Evolutionary conservation across 768 basidiomycete species (phyloP).

Genomic region (Termitomyces sp.): DNA sequence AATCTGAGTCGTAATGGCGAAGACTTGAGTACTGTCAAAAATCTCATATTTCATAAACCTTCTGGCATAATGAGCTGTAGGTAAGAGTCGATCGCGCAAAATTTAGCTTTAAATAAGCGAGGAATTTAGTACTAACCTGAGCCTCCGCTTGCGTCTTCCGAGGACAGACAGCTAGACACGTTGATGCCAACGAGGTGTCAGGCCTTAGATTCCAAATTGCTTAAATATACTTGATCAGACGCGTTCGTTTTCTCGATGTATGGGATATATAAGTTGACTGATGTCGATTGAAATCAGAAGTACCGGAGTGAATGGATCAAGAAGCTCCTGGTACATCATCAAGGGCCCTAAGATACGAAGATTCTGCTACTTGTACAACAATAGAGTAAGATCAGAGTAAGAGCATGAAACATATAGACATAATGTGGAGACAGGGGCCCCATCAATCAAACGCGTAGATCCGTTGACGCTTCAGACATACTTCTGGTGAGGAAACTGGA

Average conservation of each 20-base stretch:
- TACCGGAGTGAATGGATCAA: neutral
- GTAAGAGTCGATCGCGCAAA: neutral
- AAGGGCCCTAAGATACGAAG: neutral
- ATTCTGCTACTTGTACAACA: neutral
- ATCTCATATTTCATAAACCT: neutral
- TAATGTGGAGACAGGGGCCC: neutral
- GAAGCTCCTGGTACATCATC: neutral
- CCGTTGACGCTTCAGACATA: neutral
- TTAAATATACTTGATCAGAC: too few species aligned
- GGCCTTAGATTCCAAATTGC: too few species aligned
- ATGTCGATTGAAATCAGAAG: neutral
- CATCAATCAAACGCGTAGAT: neutral
- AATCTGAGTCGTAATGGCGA: neutral
- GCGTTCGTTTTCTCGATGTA: neutral
- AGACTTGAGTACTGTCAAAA: neutral
- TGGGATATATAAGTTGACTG: neutral
- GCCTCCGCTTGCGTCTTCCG: neutral
- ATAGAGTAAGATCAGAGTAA: neutral
- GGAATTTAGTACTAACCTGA: neutral
- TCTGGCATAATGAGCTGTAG: neutral
- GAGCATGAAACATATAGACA: neutral
- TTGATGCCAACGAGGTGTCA: neutral
- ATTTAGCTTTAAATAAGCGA: neutral
- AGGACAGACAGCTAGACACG: too few species aligned
- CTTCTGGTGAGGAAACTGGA: neutral